Conservation (phyloP, 345 rosid genomes). For the Dovyalis caffra region DNA sequence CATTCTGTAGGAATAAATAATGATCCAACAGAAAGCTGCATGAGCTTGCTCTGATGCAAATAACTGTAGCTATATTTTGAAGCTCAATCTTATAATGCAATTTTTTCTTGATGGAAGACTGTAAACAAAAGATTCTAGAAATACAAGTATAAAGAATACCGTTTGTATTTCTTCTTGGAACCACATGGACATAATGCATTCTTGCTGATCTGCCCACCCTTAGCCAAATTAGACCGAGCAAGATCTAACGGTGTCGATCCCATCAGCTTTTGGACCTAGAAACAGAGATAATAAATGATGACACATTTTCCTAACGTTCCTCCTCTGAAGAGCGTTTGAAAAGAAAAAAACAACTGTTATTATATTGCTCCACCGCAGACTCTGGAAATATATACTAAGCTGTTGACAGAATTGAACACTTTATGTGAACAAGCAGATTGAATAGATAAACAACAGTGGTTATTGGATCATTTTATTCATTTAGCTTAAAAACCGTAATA, state of each 20-base stretch:
- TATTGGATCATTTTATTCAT: not conserved
- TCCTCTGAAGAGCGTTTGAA: not conserved
- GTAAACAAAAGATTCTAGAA: not conserved
- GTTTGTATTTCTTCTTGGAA: slow-evolving; percentile 91
- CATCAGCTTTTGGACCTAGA: slow-evolving; percentile 83
- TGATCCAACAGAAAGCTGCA: too few species aligned
- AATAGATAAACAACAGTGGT: not conserved
- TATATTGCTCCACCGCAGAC: too few species aligned
- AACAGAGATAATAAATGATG: slow-evolving; percentile 6
- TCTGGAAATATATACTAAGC: too few species aligned
- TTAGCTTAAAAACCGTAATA: not conserved
- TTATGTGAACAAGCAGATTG: not conserved
- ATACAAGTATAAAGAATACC: slow-evolving; percentile 39
- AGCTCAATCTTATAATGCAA: too few species aligned
- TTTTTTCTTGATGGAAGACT: not conserved
- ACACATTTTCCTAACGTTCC: not conserved
- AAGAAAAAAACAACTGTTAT: not conserved
- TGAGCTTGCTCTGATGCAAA: too few species aligned
- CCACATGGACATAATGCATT: slow-evolving; percentile 94
- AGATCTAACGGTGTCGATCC: slow-evolving; percentile 81
- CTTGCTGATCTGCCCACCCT: slow-evolving; percentile 90
- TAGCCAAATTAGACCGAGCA: slow-evolving; percentile 82
- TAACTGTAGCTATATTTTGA: too few species aligned
- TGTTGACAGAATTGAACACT: not conserved
- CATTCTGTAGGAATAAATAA: too few species aligned